Base-by-base conservation (phyloP, 805 yeast species). In the Saturnispora kantuleensis region DNA sequence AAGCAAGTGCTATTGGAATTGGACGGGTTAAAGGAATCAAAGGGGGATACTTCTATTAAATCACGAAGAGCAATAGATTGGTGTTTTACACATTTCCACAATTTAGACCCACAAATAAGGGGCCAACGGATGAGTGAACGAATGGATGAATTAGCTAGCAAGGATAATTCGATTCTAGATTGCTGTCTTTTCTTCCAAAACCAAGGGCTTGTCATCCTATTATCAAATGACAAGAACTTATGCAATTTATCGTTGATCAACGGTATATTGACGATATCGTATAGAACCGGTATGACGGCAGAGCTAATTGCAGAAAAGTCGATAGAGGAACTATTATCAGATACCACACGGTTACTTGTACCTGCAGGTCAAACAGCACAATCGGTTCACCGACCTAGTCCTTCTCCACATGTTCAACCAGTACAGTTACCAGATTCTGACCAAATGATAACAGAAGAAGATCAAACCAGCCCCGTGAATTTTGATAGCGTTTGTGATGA, bases 81-180 rank as follows among this genome's bases (percentile, higher is more conserved):
- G 96, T 71, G 85, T 10, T 84, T 77, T 52, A 56, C 62, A 15
- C 65, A 70, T 39, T 63, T 89, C 16, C 84, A 88, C 3, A 66
- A 69, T 6, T 56, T 59, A 4, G 66, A 70, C 29, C 62, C 72
- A 0, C 67, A 71, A 0, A 74, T 88, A 0, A 63, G 71, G 39
- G 94, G 85, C 0, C 96, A 89, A 58, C 75, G 70, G 50, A 36
- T 71, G 13, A 60, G 64, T 28, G 85, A 88, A 56, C 60, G 66
- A 21, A 38, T 81, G 1, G 77, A 79, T 46, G 56, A 57, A 8
- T 42, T 54, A 2, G 58, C 77, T 1, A 43, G 43, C 0, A 80
- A 84, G 47, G 97, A 89, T 60, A 95, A 88, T 55, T 73, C 95
- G 0, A 88, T 89, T 49, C 62, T 88, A 35, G 96, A 89, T 59